These are phyloP conservation scores for Colletotrichum graminicola DNA, from an alignment of 2,329 filamentous ascomycete genomes.

Conservation along the genomic window DNA sequence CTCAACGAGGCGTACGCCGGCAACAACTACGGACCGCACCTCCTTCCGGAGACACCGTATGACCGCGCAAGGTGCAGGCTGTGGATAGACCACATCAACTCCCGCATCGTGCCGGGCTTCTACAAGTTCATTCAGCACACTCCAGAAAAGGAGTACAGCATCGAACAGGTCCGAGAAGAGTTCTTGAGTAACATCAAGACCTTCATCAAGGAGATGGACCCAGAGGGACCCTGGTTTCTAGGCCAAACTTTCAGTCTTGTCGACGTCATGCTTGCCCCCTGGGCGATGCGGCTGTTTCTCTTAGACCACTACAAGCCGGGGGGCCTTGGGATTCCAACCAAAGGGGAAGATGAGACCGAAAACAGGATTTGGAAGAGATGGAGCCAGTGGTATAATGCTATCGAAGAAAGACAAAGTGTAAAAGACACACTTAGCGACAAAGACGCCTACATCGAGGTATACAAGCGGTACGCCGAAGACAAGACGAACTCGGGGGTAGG, in stretches of 20 bases:
- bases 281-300: slow-evolving; percentile 78
- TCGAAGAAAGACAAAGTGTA: slow-evolving; percentile 72
- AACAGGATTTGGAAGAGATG: slow-evolving; percentile 73
- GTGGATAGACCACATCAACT: slow-evolving; percentile 80
- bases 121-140: slow-evolving; percentile 73
- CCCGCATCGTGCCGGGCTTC: slow-evolving; percentile 75
- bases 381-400: slow-evolving; percentile 72
- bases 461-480: slow-evolving; percentile 75
- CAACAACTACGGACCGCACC: slow-evolving; percentile 56
- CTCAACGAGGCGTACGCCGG: slow-evolving; percentile 77
- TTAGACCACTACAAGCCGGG: slow-evolving; percentile 80
- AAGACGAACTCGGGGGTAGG: slow-evolving; percentile 72
- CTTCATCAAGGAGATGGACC: slow-evolving; percentile 72
- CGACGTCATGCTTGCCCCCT: slow-evolving; percentile 79
- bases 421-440: slow-evolving; percentile 76
- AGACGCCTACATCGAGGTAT: slow-evolving; percentile 76
- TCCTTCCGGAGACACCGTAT: slow-evolving; percentile 74
- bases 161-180: slow-evolving; percentile 67
- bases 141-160: slow-evolving; percentile 59
- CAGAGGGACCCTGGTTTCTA: slow-evolving; percentile 72
- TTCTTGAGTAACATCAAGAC: slow-evolving; percentile 70
- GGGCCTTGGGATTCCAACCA: slow-evolving; percentile 59
- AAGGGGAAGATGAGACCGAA: slow-evolving; percentile 54
- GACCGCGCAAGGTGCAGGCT: slow-evolving; percentile 74
- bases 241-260: slow-evolving; percentile 74